These are phyloP conservation scores for Trypanosoma brucei DNA, from an alignment of 208 protist species.

Conservation along the genomic window DNA sequence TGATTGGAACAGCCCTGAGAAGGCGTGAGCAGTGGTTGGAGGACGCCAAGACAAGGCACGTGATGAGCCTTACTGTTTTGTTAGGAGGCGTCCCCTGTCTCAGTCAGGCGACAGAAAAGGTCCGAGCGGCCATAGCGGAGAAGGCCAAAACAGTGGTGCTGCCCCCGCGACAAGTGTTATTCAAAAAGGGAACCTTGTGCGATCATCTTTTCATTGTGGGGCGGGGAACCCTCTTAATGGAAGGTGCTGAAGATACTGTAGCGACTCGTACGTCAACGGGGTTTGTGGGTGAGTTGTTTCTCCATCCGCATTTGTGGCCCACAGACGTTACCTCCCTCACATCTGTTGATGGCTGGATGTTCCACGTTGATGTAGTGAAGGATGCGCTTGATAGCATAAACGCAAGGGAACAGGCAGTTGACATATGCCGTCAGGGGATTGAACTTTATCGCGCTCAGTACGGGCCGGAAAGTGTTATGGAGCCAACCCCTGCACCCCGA, in stretches of 20 bases:
- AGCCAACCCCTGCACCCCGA: slow-evolving; percentile 7
- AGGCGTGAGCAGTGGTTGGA: slow-evolving; percentile 64
- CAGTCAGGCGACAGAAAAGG: slow-evolving; percentile 69
- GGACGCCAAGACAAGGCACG: slow-evolving; percentile 49
- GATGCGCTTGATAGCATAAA: slow-evolving; percentile 37
- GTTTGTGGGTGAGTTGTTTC: slow-evolving; percentile 77
- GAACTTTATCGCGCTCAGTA: slow-evolving; percentile 61
- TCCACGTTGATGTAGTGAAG: slow-evolving; percentile 41
- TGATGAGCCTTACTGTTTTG: slow-evolving; percentile 65
- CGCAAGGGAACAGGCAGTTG: slow-evolving; percentile 58
- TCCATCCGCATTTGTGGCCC: slow-evolving; percentile 71
- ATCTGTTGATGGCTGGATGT: slow-evolving; percentile 71
- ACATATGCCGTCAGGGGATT: slow-evolving; percentile 78
- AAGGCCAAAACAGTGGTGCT: slow-evolving; percentile 41
- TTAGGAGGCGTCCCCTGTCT: slow-evolving; percentile 77
- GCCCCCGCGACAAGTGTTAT: slow-evolving; percentile 46
- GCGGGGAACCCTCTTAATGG: slow-evolving; percentile 49
- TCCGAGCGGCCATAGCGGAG: slow-evolving; percentile 52
- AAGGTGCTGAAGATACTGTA: slow-evolving; percentile 7
- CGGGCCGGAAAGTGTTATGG: slow-evolving; percentile 50
- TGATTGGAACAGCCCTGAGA: slow-evolving; percentile 46
- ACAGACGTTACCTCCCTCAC: slow-evolving; percentile 49
- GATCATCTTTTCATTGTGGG: slow-evolving; percentile 73
- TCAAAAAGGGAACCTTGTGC: slow-evolving; percentile 38
- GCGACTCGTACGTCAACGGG: slow-evolving; percentile 20